These are phyloP conservation scores for Gossypium stocksii DNA, from an alignment of 345 rosid species.

Conservation along the genomic window DNA sequence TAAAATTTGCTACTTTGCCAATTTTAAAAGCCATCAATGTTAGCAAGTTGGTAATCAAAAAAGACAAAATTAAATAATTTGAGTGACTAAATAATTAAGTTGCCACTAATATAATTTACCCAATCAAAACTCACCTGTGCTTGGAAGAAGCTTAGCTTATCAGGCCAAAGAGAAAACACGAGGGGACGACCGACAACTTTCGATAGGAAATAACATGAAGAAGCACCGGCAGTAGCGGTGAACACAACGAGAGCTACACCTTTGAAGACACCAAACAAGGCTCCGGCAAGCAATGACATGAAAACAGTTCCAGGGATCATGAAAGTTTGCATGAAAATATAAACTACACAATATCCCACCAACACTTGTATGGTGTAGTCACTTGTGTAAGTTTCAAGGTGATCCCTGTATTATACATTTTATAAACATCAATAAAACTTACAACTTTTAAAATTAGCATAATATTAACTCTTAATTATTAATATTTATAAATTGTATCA, in stretches of 20 bases:
- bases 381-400: slow-evolving; percentile 80
- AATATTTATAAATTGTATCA: too few species aligned
- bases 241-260: slow-evolving; percentile 85
- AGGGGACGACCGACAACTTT: slow-evolving; percentile 79
- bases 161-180: slow-evolving; percentile 82
- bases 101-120: too few species aligned
- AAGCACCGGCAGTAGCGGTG: slow-evolving; percentile 93
- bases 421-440: neutral
- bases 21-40: too few species aligned
- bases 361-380: slow-evolving; percentile 82
- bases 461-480: too few species aligned
- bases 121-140: slow-evolving; percentile 53
- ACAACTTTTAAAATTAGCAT: neutral
- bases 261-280: slow-evolving; percentile 78
- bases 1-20: too few species aligned
- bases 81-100: too few species aligned
- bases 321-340: slow-evolving; percentile 91
- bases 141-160: slow-evolving; percentile 78
- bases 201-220: slow-evolving; percentile 86
- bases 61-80: too few species aligned
- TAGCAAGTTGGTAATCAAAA: too few species aligned
- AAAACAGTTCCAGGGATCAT: slow-evolving; percentile 94
- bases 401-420: slow-evolving; percentile 49
- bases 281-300: slow-evolving; percentile 94
- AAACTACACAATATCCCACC: slow-evolving; percentile 73